Evolutionary conservation across 257 asterid species (phyloP), one percentile per base, ranked within the genome.

Genomic region (Lithospermum erythrorhizon): DNA sequence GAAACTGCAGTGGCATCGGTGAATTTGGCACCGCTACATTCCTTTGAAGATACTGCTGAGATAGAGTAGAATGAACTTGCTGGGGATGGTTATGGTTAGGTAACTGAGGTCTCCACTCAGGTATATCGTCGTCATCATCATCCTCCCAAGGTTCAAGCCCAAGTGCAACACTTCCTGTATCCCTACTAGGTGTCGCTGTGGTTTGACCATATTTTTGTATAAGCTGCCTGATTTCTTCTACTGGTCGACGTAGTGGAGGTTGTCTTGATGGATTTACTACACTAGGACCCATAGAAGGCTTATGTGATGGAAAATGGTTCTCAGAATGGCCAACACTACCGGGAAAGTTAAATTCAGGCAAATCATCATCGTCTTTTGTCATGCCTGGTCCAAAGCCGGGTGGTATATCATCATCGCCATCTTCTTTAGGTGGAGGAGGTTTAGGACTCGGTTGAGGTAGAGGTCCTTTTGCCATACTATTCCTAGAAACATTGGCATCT

Each of bases 311-410:
- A 27, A 27, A 27, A 5, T 7, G 32, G 6, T 27, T 27, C 32
- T 27, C 32, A 27, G 81, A 58, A 4, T 71, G 72, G 64, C 67
- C 77, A 37, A 74, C 14, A 27, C 71, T 65, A 9, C 95, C 83
- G 0, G 83, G 69, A 27, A 93, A 93, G 55, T 76, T 93, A 70
- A 89, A 93, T 72, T 93, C 99, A 0, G 97, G 99, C 54, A 93
- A 75, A 63, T 93, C 99, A 73, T 93, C 97, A 0, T 84, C 97
- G 0, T 83, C 96, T 22, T 74, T 73, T 29, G 71, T 71, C 21
- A 75, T 73, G 15, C 66, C 72, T 0, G 96, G 99, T 25, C 99
- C 99, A 45, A 93, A 93, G 64, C 99, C 99, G 18, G 97, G 99
- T 17, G 99, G 99, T 37, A 89, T 70, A 67, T 93, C 83, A 45